Base-by-base conservation (phyloP, 768 basidiomycete species). In the Mycena crocata region DNA sequence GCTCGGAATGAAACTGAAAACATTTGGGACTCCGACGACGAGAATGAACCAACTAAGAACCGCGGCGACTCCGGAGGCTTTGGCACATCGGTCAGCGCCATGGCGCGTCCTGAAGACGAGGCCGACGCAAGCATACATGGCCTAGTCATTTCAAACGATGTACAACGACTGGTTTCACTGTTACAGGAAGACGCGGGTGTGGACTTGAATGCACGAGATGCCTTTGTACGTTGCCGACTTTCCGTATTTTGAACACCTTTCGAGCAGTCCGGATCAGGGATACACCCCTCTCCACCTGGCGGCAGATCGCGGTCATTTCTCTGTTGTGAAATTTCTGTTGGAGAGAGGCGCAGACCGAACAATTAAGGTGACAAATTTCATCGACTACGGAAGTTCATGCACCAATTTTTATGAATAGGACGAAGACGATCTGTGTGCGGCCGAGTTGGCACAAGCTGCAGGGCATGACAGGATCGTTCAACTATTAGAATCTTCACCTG, bases 211-310 rank as follows among this genome's bases (percentile, higher is more conserved):
- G 81, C 78, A 39, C 75, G 78, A 39, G 94, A 96, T 65, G 88
- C 91, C 81, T 92, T 86, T 81, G 95, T 96, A 76, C 77, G 90
- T 79, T 19, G 21, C 48, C 21, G 31, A n/a, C 46, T 30, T 44
- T 17, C 60, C 37, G 31, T 40, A 40, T 59, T 54, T 57, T 23
- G 59, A 46, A 57, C 64, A 63, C 57, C 31, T 24, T 67, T 28
- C n/a, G 14, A 51, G 45, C 32, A 24, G 60, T 55, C 50, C 23
- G n/a, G n/a, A n/a, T n/a, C 72, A 98, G 96, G 95, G 94, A 37
- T 95, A 95, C 75, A 93, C 95, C 0, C 85, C 95, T 10, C 78
- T 98, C 23, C 96, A 98, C 72, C 83, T 96, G 0, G 95, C 96
- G 6, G 88, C 90, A 30, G 96, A 98, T 76, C 83, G 95, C 73